phyloP scores from a whole-genome alignment of 176 grass and related monocot species.

The Carex parvula region DNA sequence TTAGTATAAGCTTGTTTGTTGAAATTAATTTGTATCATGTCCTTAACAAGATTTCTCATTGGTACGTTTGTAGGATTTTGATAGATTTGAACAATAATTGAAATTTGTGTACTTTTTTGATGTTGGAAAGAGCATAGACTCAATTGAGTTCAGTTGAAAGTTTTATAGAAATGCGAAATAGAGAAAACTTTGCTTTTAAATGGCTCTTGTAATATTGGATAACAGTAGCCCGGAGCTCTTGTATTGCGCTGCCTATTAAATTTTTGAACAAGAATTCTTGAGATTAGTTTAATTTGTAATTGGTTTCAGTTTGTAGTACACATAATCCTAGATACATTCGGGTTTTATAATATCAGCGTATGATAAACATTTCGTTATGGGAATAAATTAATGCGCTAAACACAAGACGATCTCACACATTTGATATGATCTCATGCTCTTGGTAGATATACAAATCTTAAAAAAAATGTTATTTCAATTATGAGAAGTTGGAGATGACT shows the following conservation, averaged over 20 bases:
- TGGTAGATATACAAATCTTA: too few species aligned
- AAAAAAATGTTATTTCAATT: too few species aligned
- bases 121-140: neutral
- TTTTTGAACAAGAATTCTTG: neutral
- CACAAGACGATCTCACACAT: neutral
- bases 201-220: neutral
- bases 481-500: too few species aligned
- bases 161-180: neutral
- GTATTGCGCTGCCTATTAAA: neutral
- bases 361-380: neutral
- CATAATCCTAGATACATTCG: too few species aligned
- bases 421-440: neutral
- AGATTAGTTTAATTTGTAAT: neutral
- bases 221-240: neutral
- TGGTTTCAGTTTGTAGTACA: neutral
- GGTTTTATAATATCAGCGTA: too few species aligned
- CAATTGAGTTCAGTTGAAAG: neutral
- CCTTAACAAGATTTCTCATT: neutral
- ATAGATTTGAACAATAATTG: neutral
- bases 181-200: neutral
- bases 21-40: neutral
- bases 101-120: neutral
- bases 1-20: neutral
- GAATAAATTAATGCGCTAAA: neutral
- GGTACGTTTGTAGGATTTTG: neutral